phyloP scores from a whole-genome alignment of 2,329 filamentous ascomycete genomes.

The Hypoxylon sp. region DNA sequence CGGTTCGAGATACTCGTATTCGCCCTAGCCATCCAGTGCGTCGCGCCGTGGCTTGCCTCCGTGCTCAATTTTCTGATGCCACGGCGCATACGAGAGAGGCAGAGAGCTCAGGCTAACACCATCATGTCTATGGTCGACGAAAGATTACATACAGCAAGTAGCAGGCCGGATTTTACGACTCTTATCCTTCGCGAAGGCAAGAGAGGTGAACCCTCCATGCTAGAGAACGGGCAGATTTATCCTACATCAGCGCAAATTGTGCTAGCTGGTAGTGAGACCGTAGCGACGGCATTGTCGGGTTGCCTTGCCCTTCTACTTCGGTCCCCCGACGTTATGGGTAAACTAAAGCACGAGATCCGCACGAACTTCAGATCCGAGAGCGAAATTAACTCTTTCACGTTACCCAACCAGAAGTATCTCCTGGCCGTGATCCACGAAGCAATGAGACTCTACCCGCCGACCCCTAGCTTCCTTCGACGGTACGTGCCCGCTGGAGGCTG shows the following conservation, averaged over 20 bases:
- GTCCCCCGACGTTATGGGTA: constrained; percentile 1
- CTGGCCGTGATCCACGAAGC: constrained; percentile 16
- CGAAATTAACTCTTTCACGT: constrained; percentile 7
- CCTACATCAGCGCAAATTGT: constrained; percentile 12
- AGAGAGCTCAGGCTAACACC: constrained; percentile 9
- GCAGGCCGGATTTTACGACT: constrained; percentile 6
- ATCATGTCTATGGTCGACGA: constrained; percentile 9
- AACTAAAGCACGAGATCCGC: constrained; percentile 14
- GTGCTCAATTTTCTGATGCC: background rate
- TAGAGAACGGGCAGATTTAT: constrained; percentile 16
- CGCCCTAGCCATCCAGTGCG: constrained; percentile 4
- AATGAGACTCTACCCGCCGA: constrained; percentile 16
- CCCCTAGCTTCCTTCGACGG: constrained; percentile 1
- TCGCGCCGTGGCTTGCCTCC: constrained; percentile 1
- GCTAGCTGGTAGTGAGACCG: constrained; percentile 16
- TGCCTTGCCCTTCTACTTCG: constrained; percentile 12
- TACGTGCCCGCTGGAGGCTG: constrained; percentile 4
- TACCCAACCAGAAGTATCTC: constrained; percentile 16
- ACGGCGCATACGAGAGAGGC: background rate
- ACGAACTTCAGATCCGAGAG: background rate
- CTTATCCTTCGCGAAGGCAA: constrained; percentile 4
- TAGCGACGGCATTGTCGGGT: constrained; percentile 14
- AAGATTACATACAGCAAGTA: background rate
- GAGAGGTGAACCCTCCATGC: background rate
- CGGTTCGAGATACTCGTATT: constrained; percentile 13